Conservation (phyloP, 352 stramenopile genomes). For the Pythium plurisporium region DNA sequence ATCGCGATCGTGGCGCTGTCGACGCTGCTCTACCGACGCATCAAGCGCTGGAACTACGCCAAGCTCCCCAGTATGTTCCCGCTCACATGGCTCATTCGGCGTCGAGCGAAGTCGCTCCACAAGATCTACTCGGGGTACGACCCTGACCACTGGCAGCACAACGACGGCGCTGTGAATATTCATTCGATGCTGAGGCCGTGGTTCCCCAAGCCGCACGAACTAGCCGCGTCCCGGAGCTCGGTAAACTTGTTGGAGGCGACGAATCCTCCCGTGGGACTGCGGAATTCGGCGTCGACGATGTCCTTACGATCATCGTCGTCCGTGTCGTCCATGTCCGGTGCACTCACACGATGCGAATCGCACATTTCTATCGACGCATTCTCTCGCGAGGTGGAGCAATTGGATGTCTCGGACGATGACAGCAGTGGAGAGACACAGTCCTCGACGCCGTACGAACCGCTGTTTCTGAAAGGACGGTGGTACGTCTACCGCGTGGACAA, state of each 20-base stretch:
- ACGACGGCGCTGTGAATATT: conserved; percentile 75
- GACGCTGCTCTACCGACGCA: conserved; percentile 9
- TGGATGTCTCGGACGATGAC: conserved; percentile 18
- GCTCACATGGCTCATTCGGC: conserved; percentile 62
- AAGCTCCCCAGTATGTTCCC: conserved; percentile 60
- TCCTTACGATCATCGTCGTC: conserved; percentile 38
- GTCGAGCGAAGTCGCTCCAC: conserved; percentile 37
- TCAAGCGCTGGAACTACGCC: conserved; percentile 23
- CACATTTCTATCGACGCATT: conserved; percentile 75
- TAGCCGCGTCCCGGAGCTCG: conserved; percentile 11
- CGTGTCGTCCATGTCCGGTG: conserved; percentile 24
- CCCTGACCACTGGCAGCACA: conserved; percentile 56
- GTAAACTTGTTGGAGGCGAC: conserved; percentile 20
- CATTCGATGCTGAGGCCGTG: conserved; percentile 62
- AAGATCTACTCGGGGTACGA: conserved; percentile 65
- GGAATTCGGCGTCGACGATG: conserved; percentile 21
- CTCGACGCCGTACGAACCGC: not conserved
- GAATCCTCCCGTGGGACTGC: not conserved
- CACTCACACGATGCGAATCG: conserved; percentile 45
- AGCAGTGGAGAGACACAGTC: not conserved
- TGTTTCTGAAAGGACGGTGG: conserved; percentile 61
- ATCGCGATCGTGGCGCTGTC: not conserved
- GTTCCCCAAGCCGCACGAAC: conserved; percentile 49
- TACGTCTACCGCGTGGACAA: conserved; percentile 76
- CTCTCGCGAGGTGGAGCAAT: conserved; percentile 33